Evolutionary conservation across 805 yeast genomes (phyloP), one percentile per base, ranked within the genome.

Genomic region (Pichia deserticola): DNA sequence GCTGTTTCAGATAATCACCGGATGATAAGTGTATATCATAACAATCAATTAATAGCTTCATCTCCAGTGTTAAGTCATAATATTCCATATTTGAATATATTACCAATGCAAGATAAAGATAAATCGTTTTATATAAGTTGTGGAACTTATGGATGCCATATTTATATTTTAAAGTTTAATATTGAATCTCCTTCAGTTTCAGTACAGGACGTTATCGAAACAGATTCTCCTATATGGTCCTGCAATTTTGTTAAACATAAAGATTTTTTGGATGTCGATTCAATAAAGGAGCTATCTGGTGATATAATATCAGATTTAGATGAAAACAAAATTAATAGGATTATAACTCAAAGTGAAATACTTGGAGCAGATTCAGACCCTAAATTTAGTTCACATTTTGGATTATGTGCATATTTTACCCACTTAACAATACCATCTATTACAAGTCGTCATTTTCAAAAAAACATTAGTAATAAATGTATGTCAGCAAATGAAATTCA

Each of bases 1-100:
- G 77, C 68, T 0, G 71, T 74, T 0, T 75, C 85, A 0, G 86
- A 81, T 53, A 83, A 83, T 56, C 69, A 78, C 5, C 77, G 72
- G 48, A 60, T 64, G 6, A 63, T 80, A 2, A 67, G 75, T 0
- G 51, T 78, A 6, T 69, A 77, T 47, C 66, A 42, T 20, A 15
- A 36, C 12, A 11, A 36, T 11, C 44, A 35, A 5, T 30, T 20
- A 3, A 25, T 36, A 4, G 13, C 25, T 13, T 10, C 61, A 35
- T 63, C 79, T 1, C 75, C 71, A 38, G 70, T 68, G 40, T 52
- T 83, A 15, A 57, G 70, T 7, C 82, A 79, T 56, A 83, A 84
- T 56, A 71, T 83, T 10, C 79, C 89, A 0, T 78, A 72, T 48
- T 40, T 54, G 28, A 42, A 44, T 20, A 36, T 47, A 4, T 30